Evolutionary conservation across 192 early-diverging fungal species (phyloP), one percentile per base, ranked within the genome.

Genomic region (Neocallimastix lanati): DNA sequence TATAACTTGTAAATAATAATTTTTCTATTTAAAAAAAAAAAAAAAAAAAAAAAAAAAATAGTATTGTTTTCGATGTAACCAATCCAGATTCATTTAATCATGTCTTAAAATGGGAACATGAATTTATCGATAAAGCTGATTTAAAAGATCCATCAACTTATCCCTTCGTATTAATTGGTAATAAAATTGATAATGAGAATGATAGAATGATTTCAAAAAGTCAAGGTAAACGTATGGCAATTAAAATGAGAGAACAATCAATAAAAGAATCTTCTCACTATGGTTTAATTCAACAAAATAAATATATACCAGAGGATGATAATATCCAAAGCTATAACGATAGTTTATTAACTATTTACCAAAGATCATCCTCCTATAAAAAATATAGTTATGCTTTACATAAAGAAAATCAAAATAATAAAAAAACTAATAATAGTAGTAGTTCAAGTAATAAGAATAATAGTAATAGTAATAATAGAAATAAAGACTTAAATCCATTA

Each of bases 1-100:
- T n/a, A n/a, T n/a, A n/a, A n/a, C n/a, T n/a, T n/a, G n/a, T n/a
- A n/a, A n/a, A n/a, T n/a, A n/a, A n/a, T n/a, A n/a, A n/a, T n/a
- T n/a, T n/a, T n/a, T n/a, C n/a, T n/a, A n/a, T n/a, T n/a, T n/a
- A n/a, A n/a, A n/a, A n/a, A n/a, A n/a, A n/a, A n/a, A n/a, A n/a
- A n/a, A n/a, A n/a, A n/a, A n/a, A n/a, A n/a, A n/a, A n/a, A n/a
- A n/a, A n/a, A n/a, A n/a, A n/a, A n/a, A n/a, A n/a, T n/a, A n/a
- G 83, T 29, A 79, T 88, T 28, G 87, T 88, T 2, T 88, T 85
- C 77, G 85, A 86, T 76, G 84, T 88, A 27, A 87, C 85, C 12
- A 82, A 83, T 28, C 84, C 82, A 13, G 76, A 76, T 25, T 84
- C 82, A 28, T 77, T 83, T 18, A 33, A 36, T 6, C 80, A 81